Evolutionary conservation across 345 rosid species (phyloP).

Genomic region (Draba incana): DNA sequence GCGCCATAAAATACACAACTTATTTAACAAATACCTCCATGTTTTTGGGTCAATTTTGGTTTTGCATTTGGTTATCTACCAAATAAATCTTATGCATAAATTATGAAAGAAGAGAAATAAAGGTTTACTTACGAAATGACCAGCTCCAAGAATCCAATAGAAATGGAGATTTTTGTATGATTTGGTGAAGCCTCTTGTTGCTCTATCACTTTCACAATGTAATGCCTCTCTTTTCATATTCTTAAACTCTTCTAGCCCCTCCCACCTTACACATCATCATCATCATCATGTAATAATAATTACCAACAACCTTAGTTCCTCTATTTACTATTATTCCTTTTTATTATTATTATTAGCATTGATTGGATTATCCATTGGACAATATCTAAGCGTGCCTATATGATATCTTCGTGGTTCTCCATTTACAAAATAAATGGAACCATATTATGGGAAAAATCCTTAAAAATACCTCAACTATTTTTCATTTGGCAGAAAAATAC

Average conservation of each 20-base stretch:
- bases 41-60: no score
- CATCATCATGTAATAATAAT: constrained; percentile 9
- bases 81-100: neutral
- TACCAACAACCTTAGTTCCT: constrained; percentile 23
- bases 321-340: constrained; percentile 17
- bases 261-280: constrained; percentile 62
- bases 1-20: no score
- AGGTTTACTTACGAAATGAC: constrained; percentile 84
- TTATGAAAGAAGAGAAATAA: constrained; percentile 9
- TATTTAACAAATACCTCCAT: no score
- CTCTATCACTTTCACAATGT: constrained; percentile 50
- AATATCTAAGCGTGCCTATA: neutral
- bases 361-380: neutral
- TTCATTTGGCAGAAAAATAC: no score
- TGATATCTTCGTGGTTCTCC: neutral
- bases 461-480: no score
- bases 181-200: constrained; percentile 72
- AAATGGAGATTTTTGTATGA: constrained; percentile 77
- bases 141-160: constrained; percentile 96
- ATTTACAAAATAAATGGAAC: neutral
- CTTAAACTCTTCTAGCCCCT: constrained; percentile 55
- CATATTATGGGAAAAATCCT: no score
- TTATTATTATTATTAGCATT: neutral
- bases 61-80: no score
- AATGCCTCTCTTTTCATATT: constrained; percentile 55